Evolutionary conservation across 2,329 filamentous ascomycete species (phyloP).

Genomic region (Metarhizium anisopliae): DNA sequence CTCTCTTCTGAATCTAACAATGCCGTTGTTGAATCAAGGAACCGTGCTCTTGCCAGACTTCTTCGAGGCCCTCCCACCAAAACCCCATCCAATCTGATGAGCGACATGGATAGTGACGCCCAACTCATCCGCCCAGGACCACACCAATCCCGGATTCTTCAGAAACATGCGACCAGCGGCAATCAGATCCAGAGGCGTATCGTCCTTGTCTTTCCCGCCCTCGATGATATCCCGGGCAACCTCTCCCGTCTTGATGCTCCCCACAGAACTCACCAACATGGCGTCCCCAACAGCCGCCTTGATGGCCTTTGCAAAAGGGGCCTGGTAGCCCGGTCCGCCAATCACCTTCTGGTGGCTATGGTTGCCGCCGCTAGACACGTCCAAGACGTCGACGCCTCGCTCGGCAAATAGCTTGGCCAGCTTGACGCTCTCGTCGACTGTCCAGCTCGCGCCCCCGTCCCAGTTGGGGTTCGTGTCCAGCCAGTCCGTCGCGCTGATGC

Average conservation of each 20-base stretch:
- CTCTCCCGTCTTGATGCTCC: slow-evolving; percentile 34
- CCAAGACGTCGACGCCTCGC: slow-evolving; percentile 64
- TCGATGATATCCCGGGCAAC: slow-evolving; percentile 39
- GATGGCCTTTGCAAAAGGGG: slow-evolving; percentile 57
- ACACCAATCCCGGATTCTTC: slow-evolving; percentile 49
- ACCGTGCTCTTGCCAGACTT: neutral
- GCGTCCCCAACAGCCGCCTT: slow-evolving; percentile 62
- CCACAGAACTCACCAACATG: slow-evolving; percentile 36
- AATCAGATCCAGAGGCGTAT: slow-evolving; percentile 38
- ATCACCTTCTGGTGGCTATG: slow-evolving; percentile 50
- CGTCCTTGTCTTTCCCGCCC: slow-evolving; percentile 20
- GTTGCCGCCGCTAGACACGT: slow-evolving; percentile 61
- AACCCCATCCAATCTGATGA: slow-evolving; percentile 48
- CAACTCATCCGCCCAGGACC: slow-evolving; percentile 46
- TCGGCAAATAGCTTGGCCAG: slow-evolving; percentile 57
- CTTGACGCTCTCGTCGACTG: slow-evolving; percentile 49
- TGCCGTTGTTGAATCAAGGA: neutral
- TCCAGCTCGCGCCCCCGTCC: slow-evolving; percentile 53
- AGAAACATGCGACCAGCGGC: slow-evolving; percentile 45
- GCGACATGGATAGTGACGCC: slow-evolving; percentile 35
- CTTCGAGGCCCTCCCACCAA: slow-evolving; percentile 22
- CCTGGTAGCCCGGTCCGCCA: slow-evolving; percentile 59
- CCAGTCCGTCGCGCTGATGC: slow-evolving; percentile 70
- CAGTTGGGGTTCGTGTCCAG: slow-evolving; percentile 50
- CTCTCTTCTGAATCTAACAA: neutral